Base-by-base conservation (phyloP, 495 filamentous ascomycete genomes). In the Penicillium diatomitis region DNA sequence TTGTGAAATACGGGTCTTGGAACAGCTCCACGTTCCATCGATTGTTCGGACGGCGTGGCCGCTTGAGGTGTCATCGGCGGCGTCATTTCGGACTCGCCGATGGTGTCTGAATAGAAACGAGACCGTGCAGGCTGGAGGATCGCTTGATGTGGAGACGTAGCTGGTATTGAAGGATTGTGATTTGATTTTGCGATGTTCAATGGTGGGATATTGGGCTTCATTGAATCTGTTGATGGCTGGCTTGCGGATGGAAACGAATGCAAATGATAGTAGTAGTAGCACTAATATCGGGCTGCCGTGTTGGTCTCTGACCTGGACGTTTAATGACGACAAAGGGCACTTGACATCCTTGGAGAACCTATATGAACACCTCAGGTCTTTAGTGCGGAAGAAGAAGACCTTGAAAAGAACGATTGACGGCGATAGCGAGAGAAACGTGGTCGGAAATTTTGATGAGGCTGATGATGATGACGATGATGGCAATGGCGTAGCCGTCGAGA, bases 1-100 rank as follows among this genome's bases (percentile, higher is more conserved):
- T 90, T 92, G 71, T 95, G 88, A 62, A 96, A 97, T 48, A 89
- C 74, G 29, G 81, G 75, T 48, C 80, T 68, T 12, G 71, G 70
- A 38, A 66, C 48, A n/a, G n/a, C 55, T 75, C 74, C 11, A 66
- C 47, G 66, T 47, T 76, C 66, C 56, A 72, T 67, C 29, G 29
- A 55, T 32, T 77, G 67, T 51, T 79, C 73, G 56, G 83, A 72
- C 55, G 79, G 76, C 6, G 27, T 44, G 5, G 77, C 78, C 53
- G 71, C 74, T 65, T 81, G 77, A 4, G 87, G 87, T 33, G 87
- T 88, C 48, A 81, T 67, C 44, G 86, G 86, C 8, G 87, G 86
- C 5, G 86, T 90, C 55, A 88, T 78, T 51, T 85, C 76, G 30
- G 60, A 62, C 8, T 57, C 58, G 38, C 55, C 57, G 50, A 33